Conservation (phyloP, 2,329 filamentous ascomycete species). For the Chaetomium sp. region DNA sequence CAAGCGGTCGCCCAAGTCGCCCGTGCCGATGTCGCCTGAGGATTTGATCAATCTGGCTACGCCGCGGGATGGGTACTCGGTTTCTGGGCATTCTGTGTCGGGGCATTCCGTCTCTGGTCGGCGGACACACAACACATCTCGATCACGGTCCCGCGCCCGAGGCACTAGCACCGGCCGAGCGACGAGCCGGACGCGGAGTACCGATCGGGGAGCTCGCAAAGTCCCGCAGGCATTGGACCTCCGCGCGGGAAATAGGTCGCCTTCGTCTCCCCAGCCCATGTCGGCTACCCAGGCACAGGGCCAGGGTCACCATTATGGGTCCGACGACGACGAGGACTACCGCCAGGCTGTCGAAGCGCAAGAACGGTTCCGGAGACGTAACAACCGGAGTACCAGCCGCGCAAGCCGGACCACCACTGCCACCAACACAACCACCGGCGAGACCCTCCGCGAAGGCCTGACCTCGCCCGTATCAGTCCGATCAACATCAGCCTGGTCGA, state of each 20-base stretch:
- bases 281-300: constrained; percentile 42
- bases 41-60: constrained; percentile 62
- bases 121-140: too few relatives aligned
- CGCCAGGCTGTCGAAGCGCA: constrained; percentile 46
- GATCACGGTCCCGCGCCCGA: too few relatives aligned
- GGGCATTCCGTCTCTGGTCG: too few relatives aligned
- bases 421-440: too few relatives aligned
- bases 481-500: constrained; percentile 11
- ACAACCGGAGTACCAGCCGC: constrained; percentile 46
- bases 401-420: constrained; percentile 18
- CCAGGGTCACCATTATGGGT: constrained; percentile 40
- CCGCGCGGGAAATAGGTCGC: constrained; percentile 60
- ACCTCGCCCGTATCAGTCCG: constrained; percentile 31
- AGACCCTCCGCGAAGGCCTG: constrained; percentile 21
- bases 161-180: constrained; percentile 9
- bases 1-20: constrained; percentile 86
- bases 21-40: constrained; percentile 89
- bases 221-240: constrained; percentile 37
- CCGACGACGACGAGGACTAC: constrained; percentile 61
- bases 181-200: constrained; percentile 33
- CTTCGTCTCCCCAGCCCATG: constrained; percentile 75
- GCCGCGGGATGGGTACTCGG: constrained; percentile 28
- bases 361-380: constrained; percentile 50
- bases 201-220: constrained; percentile 33
- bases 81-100: too few relatives aligned